Evolutionary conservation across 352 stramenopile species (phyloP), one percentile per base, ranked within the genome.

Genomic region (Phytophthora cajani): DNA sequence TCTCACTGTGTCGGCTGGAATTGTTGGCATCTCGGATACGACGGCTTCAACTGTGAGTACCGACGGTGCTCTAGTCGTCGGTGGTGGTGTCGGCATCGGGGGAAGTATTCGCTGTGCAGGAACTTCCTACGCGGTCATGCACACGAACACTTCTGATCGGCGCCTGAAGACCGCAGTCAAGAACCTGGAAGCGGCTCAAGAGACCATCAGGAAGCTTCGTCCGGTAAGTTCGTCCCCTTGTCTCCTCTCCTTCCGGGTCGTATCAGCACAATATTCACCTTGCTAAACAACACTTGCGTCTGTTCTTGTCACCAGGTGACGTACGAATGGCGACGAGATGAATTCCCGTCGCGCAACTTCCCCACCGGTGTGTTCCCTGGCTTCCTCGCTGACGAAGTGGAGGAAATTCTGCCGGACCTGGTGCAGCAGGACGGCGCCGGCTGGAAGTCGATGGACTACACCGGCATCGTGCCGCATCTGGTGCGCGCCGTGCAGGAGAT

Each of bases 311-410:
- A 2, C n/a, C n/a, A 89, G 81, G 81, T 89, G 57, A 79, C 77
- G 33, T 89, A 77, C 56, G 62, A 82, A 42, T 89, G 81, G 81
- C 67, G 77, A 0, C 74, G 71, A 6, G 75, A 85, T 14, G 75
- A 83, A 21, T 83, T 80, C 44, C 77, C 77, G n/a, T 27, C 51
- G 25, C 68, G 78, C n/a, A 60, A 75, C 23, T 83, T 89, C n/a
- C 77, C 79, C 5, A 10, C 42, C 0, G 81, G 81, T 6, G 58
- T 64, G 10, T 79, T 80, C 53, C 51, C 76, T 1, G 87, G 87
- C 0, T 92, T 94, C 64, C 63, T 94, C 12, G 84, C 84, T 17
- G 80, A 94, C 51, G 83, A 94, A 59, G 77, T 94, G 21, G 51
- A 87, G 42, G 17, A 81, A 12, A 55, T 91, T 47, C 64, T 94